phyloP scores from a whole-genome alignment of 495 filamentous ascomycete species.

The Neurospora sublineolata region DNA sequence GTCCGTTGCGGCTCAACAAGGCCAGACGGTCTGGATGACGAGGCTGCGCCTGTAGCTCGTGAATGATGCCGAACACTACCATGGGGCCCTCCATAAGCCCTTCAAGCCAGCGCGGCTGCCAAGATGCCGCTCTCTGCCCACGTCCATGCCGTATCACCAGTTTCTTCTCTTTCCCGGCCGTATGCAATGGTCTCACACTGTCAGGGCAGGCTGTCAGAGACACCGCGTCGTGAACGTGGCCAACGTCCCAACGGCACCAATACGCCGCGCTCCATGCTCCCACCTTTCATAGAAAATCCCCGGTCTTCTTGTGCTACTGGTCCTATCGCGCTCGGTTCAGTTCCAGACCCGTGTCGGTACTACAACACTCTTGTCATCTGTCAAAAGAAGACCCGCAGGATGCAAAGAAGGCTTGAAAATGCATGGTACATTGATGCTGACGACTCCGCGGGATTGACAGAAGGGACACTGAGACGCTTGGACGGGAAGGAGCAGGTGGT shows the following conservation, averaged over 20 bases:
- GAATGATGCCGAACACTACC: not conserved
- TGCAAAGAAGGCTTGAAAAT: not conserved
- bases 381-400: not conserved
- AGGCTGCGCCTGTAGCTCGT: not conserved
- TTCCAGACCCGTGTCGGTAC: not conserved
- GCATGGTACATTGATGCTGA: slow-evolving; percentile 18
- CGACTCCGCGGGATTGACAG: slow-evolving; percentile 1
- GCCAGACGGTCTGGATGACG: not conserved
- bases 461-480: slow-evolving; percentile 6
- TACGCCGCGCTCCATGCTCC: not conserved
- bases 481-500: slow-evolving; percentile 55
- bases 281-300: not conserved
- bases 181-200: not conserved
- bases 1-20: not conserved
- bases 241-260: not conserved
- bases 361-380: not conserved
- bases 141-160: not conserved
- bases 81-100: not conserved
- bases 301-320: not conserved
- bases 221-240: not conserved
- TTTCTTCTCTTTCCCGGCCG: not conserved
- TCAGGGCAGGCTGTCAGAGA: not conserved
- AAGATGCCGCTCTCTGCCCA: not conserved
- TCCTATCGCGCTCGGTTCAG: not conserved
- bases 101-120: not conserved